Base-by-base conservation (phyloP, 306 rosid genomes). In the Alnus rubra region DNA sequence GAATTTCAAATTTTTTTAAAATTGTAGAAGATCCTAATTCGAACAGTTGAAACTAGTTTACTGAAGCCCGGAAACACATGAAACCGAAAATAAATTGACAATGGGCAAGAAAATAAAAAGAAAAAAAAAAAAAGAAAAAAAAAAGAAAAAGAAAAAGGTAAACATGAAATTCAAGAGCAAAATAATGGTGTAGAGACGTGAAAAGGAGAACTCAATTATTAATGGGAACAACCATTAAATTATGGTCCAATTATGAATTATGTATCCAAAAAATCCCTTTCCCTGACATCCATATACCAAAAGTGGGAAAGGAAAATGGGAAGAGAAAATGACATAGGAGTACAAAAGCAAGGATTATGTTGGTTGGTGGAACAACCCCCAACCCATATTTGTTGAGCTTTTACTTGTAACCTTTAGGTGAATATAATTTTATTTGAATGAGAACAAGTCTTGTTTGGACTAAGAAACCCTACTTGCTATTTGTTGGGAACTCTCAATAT, bases 351-450 rank as follows among this genome's bases (percentile, higher is more conserved):
- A 83, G 81, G 44, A 85, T 79, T 80, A 48, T 87, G 91, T 85
- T 82, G 83, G 87, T 44, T 63, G 89, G 85, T 89, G 84, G 86
- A 79, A 79, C 76, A 54, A 78, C 85, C 84, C 76, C 74, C 86
- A 86, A 81, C 85, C 82, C 81, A 52, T 83, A 51, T 86, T 74
- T 71, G 83, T 84, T 90, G 92, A 78, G 73, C 59, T 74, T 81
- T 81, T 64, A 79, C 78, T 58, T 69, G 81, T 62, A 13, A 69
- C 69, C 84, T 65, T 78, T 86, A 72, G 79, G 78, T 71, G 70
- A 59, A 10, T 53, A 81, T 53, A 51, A 58, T 28, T 74, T 69
- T 31, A 69, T 78, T 68, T 49, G 79, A 63, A 31, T 58, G 9
- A 42, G 45, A 42, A 31, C 80, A 72, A 75, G 52, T 79, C 73